Evolutionary conservation across 768 basidiomycete species (phyloP), one percentile per base, ranked within the genome.

Genomic region (Sarcodon aspratus): DNA sequence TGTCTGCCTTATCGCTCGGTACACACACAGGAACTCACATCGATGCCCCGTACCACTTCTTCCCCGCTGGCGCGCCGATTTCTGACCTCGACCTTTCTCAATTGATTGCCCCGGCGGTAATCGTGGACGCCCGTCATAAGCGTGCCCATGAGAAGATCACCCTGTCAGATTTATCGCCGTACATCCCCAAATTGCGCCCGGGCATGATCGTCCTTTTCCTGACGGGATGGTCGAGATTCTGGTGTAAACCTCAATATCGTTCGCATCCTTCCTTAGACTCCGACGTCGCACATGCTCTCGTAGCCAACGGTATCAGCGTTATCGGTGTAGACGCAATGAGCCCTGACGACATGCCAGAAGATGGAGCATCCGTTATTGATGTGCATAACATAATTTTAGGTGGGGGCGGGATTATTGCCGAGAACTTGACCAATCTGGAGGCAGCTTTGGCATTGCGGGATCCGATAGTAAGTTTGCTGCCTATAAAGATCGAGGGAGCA

Each of bases 11-110:
- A 45, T 65, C 73, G 27, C 56, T 86, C 17, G 74, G 80, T 4
- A 78, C 85, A 1, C 86, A 88, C 58, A 80, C 80, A 1, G 86
- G 85, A 43, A 88, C 86, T 3, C 86, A 89, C 64, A 70, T 88
- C 61, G 86, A 89, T 55, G 82, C 85, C 1, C 86, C 86, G 0
- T 78, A 73, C 45, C 86, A 89, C 57, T 87, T 85, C 66, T 63
- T 81, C 62, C 63, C 64, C 3, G 66, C 72, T 31, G 83, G 80
- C 6, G 63, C 64, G 40, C 75, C 75, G 9, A 68, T 87, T 42
- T 76, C 79, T 53, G 67, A 79, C 46, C 68, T 87, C 44, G 71
- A 75, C 9, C 69, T 85, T 7, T 56, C 65, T 0, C 64, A 69
- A 12, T 70, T 85, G 49, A 61, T 82, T 18, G 58, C 56, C 27